Conservation (phyloP, 768 basidiomycete genomes). For the Leccinellum albellum region DNA sequence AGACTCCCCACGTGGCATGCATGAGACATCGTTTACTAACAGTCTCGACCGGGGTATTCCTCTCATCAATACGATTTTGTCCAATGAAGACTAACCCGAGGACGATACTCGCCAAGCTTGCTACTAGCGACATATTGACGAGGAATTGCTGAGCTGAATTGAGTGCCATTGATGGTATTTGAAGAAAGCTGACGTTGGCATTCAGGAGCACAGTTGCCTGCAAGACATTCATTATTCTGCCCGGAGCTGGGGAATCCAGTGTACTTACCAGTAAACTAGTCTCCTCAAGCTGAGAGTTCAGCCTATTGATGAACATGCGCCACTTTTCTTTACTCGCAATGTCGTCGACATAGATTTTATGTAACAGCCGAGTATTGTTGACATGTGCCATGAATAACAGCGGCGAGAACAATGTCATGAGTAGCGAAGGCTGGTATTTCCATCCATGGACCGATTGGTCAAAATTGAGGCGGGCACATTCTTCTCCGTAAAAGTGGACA, state of each 20-base stretch:
- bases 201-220: slow-evolving; percentile 56
- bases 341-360: slow-evolving; percentile 49
- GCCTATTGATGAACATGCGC: slow-evolving; percentile 40
- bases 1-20: slow-evolving; percentile 2
- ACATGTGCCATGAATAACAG: slow-evolving; percentile 50
- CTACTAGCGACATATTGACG: slow-evolving; percentile 41
- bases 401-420: slow-evolving; percentile 37
- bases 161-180: slow-evolving; percentile 38
- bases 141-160: slow-evolving; percentile 34
- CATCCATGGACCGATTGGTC: slow-evolving; percentile 31
- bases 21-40: slow-evolving; percentile 30
- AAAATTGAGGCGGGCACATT: slow-evolving; percentile 38
- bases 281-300: slow-evolving; percentile 49
- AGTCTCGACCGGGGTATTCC: slow-evolving; percentile 17
- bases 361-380: slow-evolving; percentile 41
- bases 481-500: slow-evolving; percentile 42
- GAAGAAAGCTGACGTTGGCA: slow-evolving; percentile 56
- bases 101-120: slow-evolving; percentile 40
- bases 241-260: not conserved
- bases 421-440: slow-evolving; percentile 28
- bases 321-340: slow-evolving; percentile 40
- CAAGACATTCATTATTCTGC: not conserved
- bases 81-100: slow-evolving; percentile 41
- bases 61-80: slow-evolving; percentile 34
- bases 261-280: slow-evolving; percentile 49